Evolutionary conservation across 495 filamentous ascomycete species (phyloP), one percentile per base, ranked within the genome.

Genomic region (Lasiosphaeria ovina): DNA sequence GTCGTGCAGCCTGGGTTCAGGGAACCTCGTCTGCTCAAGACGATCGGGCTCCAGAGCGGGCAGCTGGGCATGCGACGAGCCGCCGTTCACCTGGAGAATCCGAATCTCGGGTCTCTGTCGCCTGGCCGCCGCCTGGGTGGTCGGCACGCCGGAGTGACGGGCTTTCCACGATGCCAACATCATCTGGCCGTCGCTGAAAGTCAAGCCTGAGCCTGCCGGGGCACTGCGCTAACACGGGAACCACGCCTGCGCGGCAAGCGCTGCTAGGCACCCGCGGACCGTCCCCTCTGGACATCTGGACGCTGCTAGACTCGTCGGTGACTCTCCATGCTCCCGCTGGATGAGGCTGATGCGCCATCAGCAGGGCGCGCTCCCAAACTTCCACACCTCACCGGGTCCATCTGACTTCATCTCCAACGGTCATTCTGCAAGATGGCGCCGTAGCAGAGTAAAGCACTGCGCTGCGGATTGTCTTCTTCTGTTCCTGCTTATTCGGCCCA

Each of bases 321-420:
- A 62, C 66, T 65, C 59, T 63, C 66, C 61, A 63, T 61, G 63
- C 66, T 45, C 38, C 32, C 55, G 35, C 44, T 57, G 32, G 51
- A 62, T 72, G 71, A 75, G 73, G 69, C 73, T 75, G 67, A 68
- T 63, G 58, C 62, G 40, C 66, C 66, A 72, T 69, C 68, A 70
- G 66, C 72, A 68, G 69, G 72, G 65, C 68, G 58, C 64, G 48
- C 59, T 59, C 62, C 52, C 52, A 61, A 54, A 47, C 51, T 24
- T 60, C 56, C 65, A 60, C 42, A 57, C 58, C 60, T 67, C 61
- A 66, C 66, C 63, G 57, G 56, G 70, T 54, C 58, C 73, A 74
- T 75, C 73, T 75, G 73, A 75, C 73, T 60, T 49, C 58, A 52
- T 60, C 62, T 62, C 57, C 55, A 64, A 48, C 60, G 68, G 66